Base-by-base conservation (phyloP, 768 basidiomycete species). In the Rhodotorula sphaerocarpa region DNA sequence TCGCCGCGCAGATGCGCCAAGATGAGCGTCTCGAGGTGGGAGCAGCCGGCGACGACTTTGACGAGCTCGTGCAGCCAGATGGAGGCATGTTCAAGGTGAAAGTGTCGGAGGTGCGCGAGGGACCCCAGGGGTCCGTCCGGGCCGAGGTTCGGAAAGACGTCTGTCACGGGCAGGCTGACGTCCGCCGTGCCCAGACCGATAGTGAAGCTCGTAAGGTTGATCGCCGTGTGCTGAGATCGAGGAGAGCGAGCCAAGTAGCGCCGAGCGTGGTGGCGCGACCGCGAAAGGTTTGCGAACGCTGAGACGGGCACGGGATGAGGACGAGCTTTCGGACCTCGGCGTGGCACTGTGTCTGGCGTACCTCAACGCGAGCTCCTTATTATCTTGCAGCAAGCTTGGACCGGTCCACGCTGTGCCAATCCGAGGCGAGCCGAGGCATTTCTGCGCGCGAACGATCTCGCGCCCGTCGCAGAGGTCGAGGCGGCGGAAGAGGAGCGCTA, bases 11-110 rank as follows among this genome's bases (percentile, higher is more conserved):
- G 39, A 5, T 7, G 12, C 3, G 39, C 36, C 36, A 53, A 18
- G 16, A n/a, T 18, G 39, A 53, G 52, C 10, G 16, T 2, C 5
- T 18, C 7, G 18, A 43, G 41, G n/a, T 18, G 6, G 6, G 52
- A 3, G 39, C 52, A 53, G 18, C 36, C 18, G 16, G 27, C 2
- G 27, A 53, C 27, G 52, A 53, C 39, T 4, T 14, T 12, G 39
- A 12, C 27, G 39, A 53, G 39, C 36, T 53, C 39, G 52, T 53
- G 52, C 18, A 53, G 28, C 52, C 52, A 53, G 28, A 53, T 1
- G 20, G 11, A 27, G 52, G 27, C 27, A 39, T 25, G 28, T 27
- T 7, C 0, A 27, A 53, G 41, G 28, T 9, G 21, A 39, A 53
- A 42, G 3, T 27, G 39, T 20, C 10, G 2, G 41, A 53, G 52